Evolutionary conservation across 2,329 filamentous ascomycete genomes (phyloP).

Genomic region (Ceratocystis huliohia): DNA sequence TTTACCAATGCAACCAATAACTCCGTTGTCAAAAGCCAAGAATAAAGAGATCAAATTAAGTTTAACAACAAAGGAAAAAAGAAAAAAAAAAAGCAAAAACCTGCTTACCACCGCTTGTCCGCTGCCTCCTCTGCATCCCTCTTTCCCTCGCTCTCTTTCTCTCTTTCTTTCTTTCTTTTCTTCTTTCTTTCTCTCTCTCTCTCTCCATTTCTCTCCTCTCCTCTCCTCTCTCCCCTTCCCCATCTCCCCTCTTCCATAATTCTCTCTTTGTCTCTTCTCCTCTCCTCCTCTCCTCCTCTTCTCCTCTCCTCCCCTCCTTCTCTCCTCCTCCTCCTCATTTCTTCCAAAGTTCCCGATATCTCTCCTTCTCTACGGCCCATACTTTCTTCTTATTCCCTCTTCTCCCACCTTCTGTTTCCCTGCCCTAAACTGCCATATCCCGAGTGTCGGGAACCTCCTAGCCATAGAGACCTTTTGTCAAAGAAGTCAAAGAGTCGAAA

Average conservation of each 20-base stretch:
- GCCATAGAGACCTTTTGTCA: constrained; percentile 1
- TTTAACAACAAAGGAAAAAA: background rate
- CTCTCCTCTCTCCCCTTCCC: background rate
- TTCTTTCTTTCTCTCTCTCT: background rate
- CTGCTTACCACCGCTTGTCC: background rate
- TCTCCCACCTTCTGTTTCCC: background rate
- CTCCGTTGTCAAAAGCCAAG: background rate
- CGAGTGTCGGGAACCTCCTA: background rate
- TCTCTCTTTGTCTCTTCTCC: background rate
- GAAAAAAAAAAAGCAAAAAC: background rate
- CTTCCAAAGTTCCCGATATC: background rate
- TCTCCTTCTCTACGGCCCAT: background rate
- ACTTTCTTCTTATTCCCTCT: background rate
- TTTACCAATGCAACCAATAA: background rate
- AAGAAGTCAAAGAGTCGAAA: background rate
- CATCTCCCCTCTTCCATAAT: background rate
- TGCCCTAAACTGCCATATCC: background rate
- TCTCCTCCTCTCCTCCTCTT: background rate
- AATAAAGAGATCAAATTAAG: background rate
- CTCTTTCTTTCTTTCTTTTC: background rate
- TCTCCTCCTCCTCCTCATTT: background rate
- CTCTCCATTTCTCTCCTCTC: background rate
- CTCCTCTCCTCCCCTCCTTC: background rate
- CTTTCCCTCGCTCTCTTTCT: background rate
- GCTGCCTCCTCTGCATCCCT: no score